Evolutionary conservation across 1,284 basidiomycete genomes (phyloP).

Genomic region (Exobasidium cylindrosporum): DNA sequence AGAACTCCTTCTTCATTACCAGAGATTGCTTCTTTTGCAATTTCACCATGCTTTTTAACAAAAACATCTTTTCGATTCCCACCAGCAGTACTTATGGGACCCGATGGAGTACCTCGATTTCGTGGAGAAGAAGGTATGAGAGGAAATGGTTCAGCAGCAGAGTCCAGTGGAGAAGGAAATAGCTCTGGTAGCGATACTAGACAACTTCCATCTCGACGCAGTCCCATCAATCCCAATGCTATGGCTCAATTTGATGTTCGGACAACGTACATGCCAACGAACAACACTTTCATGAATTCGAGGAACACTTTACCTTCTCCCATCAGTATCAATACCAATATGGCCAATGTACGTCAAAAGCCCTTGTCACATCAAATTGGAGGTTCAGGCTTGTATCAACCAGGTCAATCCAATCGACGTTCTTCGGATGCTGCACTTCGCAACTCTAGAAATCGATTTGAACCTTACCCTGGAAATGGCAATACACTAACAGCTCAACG

Average conservation of each 20-base stretch:
- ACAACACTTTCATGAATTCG: not conserved
- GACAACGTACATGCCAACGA: not conserved
- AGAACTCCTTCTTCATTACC: slow-evolving; percentile 82
- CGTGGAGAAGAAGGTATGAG: slow-evolving; percentile 3
- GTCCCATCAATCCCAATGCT: not conserved
- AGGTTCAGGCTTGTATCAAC: slow-evolving; percentile 1
- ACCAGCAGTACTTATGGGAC: slow-evolving; percentile 77
- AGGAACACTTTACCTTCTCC: not conserved
- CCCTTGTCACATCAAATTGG: slow-evolving; percentile 11
- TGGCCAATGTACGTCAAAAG: not conserved
- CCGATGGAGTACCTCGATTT: slow-evolving; percentile 73
- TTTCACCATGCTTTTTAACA: slow-evolving; percentile 82
- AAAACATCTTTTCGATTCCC: slow-evolving; percentile 86
- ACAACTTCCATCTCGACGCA: not conserved
- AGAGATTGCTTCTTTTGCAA: slow-evolving; percentile 79
- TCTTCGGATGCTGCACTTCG: slow-evolving; percentile 1
- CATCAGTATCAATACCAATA: not conserved
- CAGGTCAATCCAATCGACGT: not conserved
- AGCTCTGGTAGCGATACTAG: slow-evolving; percentile 8
- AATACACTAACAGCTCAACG: not conserved
- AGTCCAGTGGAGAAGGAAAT: slow-evolving; percentile 11
- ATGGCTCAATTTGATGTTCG: not conserved
- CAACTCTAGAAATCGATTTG: not conserved
- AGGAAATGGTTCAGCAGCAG: not conserved
- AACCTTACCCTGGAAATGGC: slow-evolving; percentile 6